Base-by-base conservation (phyloP, 768 basidiomycete genomes). In the Rhodotorula kratochvilovae region DNA sequence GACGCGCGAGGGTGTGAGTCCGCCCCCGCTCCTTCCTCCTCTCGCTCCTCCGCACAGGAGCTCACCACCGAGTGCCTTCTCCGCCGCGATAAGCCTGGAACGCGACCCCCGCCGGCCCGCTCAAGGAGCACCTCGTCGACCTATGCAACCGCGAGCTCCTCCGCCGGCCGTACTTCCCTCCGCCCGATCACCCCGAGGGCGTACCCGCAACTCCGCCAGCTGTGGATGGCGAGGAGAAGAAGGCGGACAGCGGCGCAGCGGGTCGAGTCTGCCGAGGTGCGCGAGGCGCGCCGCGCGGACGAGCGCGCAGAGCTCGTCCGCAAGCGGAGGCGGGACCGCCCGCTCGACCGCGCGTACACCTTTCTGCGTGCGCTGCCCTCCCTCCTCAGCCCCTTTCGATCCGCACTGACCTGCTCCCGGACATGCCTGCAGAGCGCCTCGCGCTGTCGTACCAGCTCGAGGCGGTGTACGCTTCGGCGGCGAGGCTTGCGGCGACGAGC, bases 371-470 rank as follows among this genome's bases (percentile, higher is more conserved):
- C 77, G 91, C 80, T 42, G 21, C 45, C 16, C 48, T 53, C 25
- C 25, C 48, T 46, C 21, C 43, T 21, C 36, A 50, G 4, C 54
- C 29, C 23, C 63, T 58, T 66, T 16, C 45, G 19, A 27, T 23
- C 25, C 25, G 48, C 25, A 50, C 48, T 50, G 48, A 50, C 48
- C 48, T 23, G 23, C 48, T 27, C 48, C 2, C 48, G 25, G 23
- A 11, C 25, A 4, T 25, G 12, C 25, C 3, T 23, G 23, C 63
- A 94, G 92, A 93, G 79, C 89, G 91, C 84, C 90, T 93, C 86
- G 90, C 91, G 2, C 80, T 96, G 68, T 89, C 90, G 4, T 96
- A 96, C 80, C 93, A 95, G 77, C 84, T 97, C 25, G 94, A 93
- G 80, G 89, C 92, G 72, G 80, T 97, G 1, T 76, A 77, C 50